Percentiles rank a stretch among this genome's conserved stretches.
phyloP scores from a whole-genome alignment of 2,329 filamentous ascomycete species.

The Graphilbum fragrans region DNA sequence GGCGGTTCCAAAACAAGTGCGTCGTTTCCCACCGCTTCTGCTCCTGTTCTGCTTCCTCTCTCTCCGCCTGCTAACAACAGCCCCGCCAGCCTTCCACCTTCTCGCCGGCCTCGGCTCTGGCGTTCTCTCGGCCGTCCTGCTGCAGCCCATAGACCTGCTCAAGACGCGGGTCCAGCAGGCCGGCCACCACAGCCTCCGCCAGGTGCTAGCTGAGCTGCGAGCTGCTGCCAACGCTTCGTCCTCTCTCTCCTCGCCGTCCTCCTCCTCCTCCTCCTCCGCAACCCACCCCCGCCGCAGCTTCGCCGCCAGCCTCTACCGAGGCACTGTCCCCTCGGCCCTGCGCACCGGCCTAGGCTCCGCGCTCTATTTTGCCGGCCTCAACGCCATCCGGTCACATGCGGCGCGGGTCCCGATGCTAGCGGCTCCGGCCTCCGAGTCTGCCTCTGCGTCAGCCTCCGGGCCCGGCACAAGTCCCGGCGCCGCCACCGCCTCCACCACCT shows the following conservation, averaged over 20 bases:
- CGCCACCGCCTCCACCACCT: slow-evolving; percentile 4
- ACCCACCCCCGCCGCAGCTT: slow-evolving; percentile 12
- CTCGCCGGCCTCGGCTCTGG: slow-evolving; percentile 79
- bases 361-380: slow-evolving; percentile 85
- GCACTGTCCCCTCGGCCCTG: slow-evolving; percentile 82
- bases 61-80: background rate
- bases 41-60: background rate
- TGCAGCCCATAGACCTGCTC: slow-evolving; percentile 90
- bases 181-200: slow-evolving; percentile 53
- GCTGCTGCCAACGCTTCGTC: slow-evolving; percentile 13
- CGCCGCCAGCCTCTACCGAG: slow-evolving; percentile 70
- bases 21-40: slow-evolving; percentile 3
- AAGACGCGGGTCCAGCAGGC: slow-evolving; percentile 95
- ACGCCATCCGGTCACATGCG: slow-evolving; percentile 63
- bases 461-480: slow-evolving; percentile 5
- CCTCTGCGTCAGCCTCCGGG: slow-evolving; percentile 4
- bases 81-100: slow-evolving; percentile 63
- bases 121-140: slow-evolving; percentile 73
- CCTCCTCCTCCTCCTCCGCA: background rate
- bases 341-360: slow-evolving; percentile 88
- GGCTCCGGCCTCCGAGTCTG: slow-evolving; percentile 11
- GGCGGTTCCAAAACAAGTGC: slow-evolving; percentile 21
- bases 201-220: slow-evolving; percentile 59
- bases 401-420: slow-evolving; percentile 28
- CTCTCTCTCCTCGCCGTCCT: background rate